Percentiles rank a stretch among this genome's conserved stretches.
These are phyloP conservation scores for Xylaria grammica DNA, from an alignment of 495 filamentous ascomycete species.

Conservation along the genomic window DNA sequence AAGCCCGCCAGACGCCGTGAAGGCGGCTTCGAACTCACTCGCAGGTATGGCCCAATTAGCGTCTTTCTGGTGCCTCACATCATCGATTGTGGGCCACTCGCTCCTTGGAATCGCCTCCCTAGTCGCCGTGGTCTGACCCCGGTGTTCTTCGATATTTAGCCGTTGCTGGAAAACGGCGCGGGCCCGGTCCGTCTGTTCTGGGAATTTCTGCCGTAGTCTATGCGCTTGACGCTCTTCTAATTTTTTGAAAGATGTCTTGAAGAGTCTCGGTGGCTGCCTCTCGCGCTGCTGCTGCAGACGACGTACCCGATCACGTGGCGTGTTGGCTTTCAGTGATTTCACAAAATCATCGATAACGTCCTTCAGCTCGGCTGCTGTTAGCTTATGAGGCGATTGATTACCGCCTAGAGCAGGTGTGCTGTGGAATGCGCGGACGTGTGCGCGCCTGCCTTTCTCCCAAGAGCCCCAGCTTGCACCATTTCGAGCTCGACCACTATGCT, in stretches of 20 bases:
- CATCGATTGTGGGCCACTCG: not conserved
- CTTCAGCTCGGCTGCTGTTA: constrained; percentile 12
- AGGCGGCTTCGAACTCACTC: not conserved
- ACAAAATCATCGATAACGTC: constrained; percentile 30
- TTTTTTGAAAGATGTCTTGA: not conserved
- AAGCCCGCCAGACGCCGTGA: not conserved
- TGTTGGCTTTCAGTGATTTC: constrained; percentile 18
- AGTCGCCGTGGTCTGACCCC: not conserved
- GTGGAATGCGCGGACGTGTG: constrained; percentile 26
- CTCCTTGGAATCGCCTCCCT: not conserved
- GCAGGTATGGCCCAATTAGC: not conserved
- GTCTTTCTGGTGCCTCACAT: not conserved
- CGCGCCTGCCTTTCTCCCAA: not conserved
- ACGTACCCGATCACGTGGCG: constrained; percentile 16
- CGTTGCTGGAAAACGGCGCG: not conserved
- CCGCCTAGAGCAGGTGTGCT: constrained; percentile 1
- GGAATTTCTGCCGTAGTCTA: constrained; percentile 1
- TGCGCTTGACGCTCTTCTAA: not conserved
- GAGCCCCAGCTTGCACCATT: not conserved
- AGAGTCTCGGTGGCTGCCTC: not conserved
- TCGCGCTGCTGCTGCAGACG: constrained; percentile 22
- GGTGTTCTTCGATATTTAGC: constrained; percentile 4
- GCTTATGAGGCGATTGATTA: not conserved
- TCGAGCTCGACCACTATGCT: not conserved
- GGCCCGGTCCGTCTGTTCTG: not conserved